Evolutionary conservation across 371 early-diverging fungal genomes (phyloP).

Genomic region (Conidiobolus incongruus): DNA sequence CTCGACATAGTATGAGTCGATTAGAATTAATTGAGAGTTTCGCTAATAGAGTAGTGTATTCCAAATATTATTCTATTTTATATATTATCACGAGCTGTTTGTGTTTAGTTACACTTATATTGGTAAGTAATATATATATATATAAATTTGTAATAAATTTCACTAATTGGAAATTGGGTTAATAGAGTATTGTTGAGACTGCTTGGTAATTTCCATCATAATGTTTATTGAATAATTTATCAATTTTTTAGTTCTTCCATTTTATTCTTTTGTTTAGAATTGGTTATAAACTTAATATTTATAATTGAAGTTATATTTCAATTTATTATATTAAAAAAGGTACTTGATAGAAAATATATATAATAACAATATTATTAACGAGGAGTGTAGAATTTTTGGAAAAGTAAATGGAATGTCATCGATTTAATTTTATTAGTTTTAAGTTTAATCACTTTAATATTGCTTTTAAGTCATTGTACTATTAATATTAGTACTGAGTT

Average conservation of each 20-base stretch:
- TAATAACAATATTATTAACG: neutral
- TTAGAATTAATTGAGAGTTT: too few relatives aligned
- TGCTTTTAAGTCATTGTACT: neutral
- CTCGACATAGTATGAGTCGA: too few relatives aligned
- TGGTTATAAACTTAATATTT: constrained; percentile 1
- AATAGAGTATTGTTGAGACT: too few relatives aligned
- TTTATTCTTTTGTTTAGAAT: neutral
- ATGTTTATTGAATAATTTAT: too few relatives aligned
- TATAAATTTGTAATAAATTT: too few relatives aligned
- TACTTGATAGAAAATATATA: neutral
- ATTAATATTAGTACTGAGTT: neutral
- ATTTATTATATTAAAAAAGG: neutral
- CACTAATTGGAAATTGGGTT: too few relatives aligned
- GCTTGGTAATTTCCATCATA: too few relatives aligned
- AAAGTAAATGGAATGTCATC: constrained; percentile 1
- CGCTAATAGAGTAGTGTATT: too few relatives aligned
- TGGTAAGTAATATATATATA: too few relatives aligned
- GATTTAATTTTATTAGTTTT: constrained; percentile 2
- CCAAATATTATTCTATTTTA: too few relatives aligned
- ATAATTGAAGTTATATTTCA: constrained; percentile 2
- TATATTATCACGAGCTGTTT: too few relatives aligned
- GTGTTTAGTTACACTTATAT: too few relatives aligned
- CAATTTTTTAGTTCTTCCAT: neutral
- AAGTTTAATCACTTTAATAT: constrained; percentile 2
- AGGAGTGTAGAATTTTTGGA: neutral